Conservation (phyloP, 257 asterid species). For the Nicotiana sylvestris region DNA sequence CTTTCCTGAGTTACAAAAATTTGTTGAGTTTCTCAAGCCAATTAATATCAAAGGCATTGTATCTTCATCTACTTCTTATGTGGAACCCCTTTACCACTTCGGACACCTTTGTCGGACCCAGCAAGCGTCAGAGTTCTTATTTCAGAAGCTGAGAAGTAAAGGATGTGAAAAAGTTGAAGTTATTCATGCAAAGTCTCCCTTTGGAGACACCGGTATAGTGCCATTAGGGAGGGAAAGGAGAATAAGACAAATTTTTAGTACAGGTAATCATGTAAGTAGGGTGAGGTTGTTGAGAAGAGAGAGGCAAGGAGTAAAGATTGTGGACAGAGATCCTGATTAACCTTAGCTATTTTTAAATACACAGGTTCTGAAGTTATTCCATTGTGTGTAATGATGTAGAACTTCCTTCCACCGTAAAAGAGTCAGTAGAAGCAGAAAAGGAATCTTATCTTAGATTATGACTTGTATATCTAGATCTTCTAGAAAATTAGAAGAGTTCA, state of each 20-base stretch:
- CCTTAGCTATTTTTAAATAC: neutral
- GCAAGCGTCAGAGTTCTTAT: slow-evolving; percentile 46
- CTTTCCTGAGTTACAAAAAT: slow-evolving; percentile 69
- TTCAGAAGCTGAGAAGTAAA: slow-evolving; percentile 29
- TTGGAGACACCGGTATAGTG: slow-evolving; percentile 10
- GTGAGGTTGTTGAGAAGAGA: slow-evolving; percentile 57
- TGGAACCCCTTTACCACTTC: slow-evolving; percentile 59
- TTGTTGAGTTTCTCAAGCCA: slow-evolving; percentile 70
- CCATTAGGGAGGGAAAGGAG: slow-evolving; percentile 37
- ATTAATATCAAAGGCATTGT: slow-evolving; percentile 60
- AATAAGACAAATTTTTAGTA: slow-evolving; percentile 26
- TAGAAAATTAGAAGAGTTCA: neutral
- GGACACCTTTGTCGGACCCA: slow-evolving; percentile 49
- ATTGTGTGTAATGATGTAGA: slow-evolving; percentile 9
- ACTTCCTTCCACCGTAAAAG: neutral
- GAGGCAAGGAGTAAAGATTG: slow-evolving; percentile 51
- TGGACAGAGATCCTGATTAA: slow-evolving; percentile 28
- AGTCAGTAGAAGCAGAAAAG: neutral
- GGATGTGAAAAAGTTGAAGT: slow-evolving; percentile 25
- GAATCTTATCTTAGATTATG: neutral
- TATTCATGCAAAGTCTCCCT: slow-evolving; percentile 23
- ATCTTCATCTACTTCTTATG: slow-evolving; percentile 44
- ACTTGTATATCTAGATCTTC: neutral
- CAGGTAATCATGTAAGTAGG: slow-evolving; percentile 45
- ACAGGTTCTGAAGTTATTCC: slow-evolving; percentile 3